Percentiles rank a stretch among this genome's conserved stretches.
Conservation (phyloP, 495 filamentous ascomycete genomes). For the Hypoxylon lienhwacheense region DNA sequence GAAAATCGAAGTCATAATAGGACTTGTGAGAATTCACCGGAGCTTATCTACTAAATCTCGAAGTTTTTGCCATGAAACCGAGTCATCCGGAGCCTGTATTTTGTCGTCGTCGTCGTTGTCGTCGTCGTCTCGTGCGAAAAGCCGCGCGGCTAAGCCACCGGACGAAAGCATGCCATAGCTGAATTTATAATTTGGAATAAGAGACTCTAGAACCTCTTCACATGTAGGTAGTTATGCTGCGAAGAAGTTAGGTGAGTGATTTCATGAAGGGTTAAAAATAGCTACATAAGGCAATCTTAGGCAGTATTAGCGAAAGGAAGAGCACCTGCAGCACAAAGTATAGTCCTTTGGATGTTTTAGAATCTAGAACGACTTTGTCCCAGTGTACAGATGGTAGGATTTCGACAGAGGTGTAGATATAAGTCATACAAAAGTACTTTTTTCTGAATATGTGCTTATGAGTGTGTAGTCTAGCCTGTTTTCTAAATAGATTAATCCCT, state of each 20-base stretch:
- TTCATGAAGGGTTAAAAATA: slow-evolving; percentile 26
- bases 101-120: slow-evolving; percentile 4
- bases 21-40: slow-evolving; percentile 45
- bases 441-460: too few species aligned
- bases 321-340: slow-evolving; percentile 1
- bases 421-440: too few species aligned
- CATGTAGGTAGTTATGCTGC: too few species aligned
- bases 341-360: too few species aligned
- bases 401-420: too few species aligned
- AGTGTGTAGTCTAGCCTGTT: too few species aligned
- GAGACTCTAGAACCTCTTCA: slow-evolving; percentile 1
- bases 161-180: background rate
- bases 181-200: background rate
- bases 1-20: slow-evolving; percentile 47
- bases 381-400: too few species aligned
- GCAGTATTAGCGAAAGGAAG: background rate
- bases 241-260: too few species aligned
- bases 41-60: slow-evolving; percentile 48
- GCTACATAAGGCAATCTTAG: background rate
- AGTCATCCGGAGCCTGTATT: background rate
- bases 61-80: slow-evolving; percentile 37
- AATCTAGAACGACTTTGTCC: too few species aligned
- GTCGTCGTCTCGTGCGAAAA: slow-evolving; percentile 14
- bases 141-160: slow-evolving; percentile 16
- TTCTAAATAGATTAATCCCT: too few species aligned